A percentile compares a stretch with the other conserved stretches of the same genome.
These are phyloP conservation scores for Talaromyces thailandensis DNA, from an alignment of 495 filamentous ascomycete genomes.

Conservation along the genomic window DNA sequence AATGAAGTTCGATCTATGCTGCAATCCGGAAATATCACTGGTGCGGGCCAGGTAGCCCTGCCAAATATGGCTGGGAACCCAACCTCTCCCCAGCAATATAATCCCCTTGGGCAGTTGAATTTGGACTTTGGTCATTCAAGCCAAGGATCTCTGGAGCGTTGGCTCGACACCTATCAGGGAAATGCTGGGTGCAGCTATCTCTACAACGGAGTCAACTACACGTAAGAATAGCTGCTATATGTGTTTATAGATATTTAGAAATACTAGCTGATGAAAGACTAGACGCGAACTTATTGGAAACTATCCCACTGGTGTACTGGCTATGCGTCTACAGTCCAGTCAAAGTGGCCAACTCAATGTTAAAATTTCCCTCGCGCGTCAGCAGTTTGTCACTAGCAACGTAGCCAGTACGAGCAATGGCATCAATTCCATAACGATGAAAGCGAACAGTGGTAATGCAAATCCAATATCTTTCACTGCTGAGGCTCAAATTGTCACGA, in stretches of 20 bases:
- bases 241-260: too few species aligned
- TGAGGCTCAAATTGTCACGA: background rate
- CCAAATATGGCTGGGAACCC: slow-evolving; percentile 24
- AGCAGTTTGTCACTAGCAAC: background rate
- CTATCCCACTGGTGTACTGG: slow-evolving; percentile 26
- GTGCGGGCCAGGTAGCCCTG: slow-evolving; percentile 20
- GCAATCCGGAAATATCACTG: slow-evolving; percentile 20
- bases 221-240: slow-evolving; percentile 18
- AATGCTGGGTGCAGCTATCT: slow-evolving; percentile 21
- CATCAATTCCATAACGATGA: background rate
- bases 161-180: slow-evolving; percentile 26
- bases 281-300: slow-evolving; percentile 17
- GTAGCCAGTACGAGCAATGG: background rate
- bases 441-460: slow-evolving; percentile 4
- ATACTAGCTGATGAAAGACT: too few species aligned
- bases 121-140: slow-evolving; percentile 27
- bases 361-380: background rate
- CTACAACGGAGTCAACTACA: slow-evolving; percentile 20
- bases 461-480: too few species aligned
- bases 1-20: slow-evolving; percentile 21
- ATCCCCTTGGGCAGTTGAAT: slow-evolving; percentile 24
- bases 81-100: slow-evolving; percentile 20
- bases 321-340: slow-evolving; percentile 20
- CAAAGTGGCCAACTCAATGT: slow-evolving; percentile 7
- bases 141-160: slow-evolving; percentile 19